Evolutionary conservation across 192 early-diverging fungal genomes (phyloP).

Genomic region (Backusella mclennaniae): DNA sequence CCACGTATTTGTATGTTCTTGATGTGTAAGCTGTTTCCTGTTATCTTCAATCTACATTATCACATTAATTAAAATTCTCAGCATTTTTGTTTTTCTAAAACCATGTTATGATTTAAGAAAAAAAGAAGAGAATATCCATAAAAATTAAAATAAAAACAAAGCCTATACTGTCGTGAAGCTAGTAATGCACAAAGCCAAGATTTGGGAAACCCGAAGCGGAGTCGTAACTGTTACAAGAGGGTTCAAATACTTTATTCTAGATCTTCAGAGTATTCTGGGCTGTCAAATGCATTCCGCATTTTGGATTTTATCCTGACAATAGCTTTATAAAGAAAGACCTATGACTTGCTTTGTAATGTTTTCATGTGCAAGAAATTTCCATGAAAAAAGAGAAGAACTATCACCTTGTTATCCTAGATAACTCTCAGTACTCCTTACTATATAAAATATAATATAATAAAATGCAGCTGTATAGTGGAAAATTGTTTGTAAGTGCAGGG

Average conservation of each 20-base stretch:
- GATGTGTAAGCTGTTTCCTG: not conserved
- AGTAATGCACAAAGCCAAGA: not conserved
- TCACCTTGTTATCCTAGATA: not conserved
- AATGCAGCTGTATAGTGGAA: no score
- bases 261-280: constrained; percentile 6
- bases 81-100: constrained; percentile 2
- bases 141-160: not conserved
- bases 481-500: no score
- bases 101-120: not conserved
- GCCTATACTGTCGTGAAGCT: not conserved
- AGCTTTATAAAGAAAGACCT: not conserved
- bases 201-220: not conserved
- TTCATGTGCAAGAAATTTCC: not conserved
- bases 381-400: not conserved
- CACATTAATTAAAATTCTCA: constrained; percentile 7
- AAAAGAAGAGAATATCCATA: not conserved
- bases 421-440: not conserved
- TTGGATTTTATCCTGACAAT: not conserved
- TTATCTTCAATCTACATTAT: not conserved
- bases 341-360: not conserved
- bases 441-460: not conserved
- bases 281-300: constrained; percentile 5
- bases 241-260: not conserved
- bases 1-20: not conserved
- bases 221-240: not conserved